These are phyloP conservation scores for Naematelia aurantialba DNA, from an alignment of 768 basidiomycete genomes.

Conservation along the genomic window DNA sequence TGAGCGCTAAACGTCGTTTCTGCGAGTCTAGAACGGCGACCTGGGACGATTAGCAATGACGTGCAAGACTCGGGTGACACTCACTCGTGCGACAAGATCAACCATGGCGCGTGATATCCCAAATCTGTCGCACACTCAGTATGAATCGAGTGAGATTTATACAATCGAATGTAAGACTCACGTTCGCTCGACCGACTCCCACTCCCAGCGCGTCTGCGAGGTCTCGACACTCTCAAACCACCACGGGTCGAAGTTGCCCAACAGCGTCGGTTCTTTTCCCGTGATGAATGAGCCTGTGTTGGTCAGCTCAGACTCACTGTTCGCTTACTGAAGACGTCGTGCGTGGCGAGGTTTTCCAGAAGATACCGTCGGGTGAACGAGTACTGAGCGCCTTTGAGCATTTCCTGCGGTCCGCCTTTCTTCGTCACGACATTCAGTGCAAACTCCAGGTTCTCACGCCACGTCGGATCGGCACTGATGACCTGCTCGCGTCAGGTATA, in stretches of 20 bases:
- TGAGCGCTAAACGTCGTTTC: too few relatives aligned
- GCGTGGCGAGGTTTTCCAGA: slow-evolving; percentile 34
- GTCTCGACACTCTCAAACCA: slow-evolving; percentile 41
- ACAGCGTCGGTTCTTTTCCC: slow-evolving; percentile 33
- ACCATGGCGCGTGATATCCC: slow-evolving; percentile 33
- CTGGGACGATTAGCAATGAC: too few relatives aligned
- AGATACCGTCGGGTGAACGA: slow-evolving; percentile 37
- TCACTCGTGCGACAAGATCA: slow-evolving; percentile 30
- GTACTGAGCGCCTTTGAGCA: slow-evolving; percentile 22
- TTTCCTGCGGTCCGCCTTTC: slow-evolving; percentile 35
- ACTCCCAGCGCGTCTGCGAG: slow-evolving; percentile 34
- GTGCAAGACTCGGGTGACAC: too few relatives aligned
- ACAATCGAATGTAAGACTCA: not conserved
- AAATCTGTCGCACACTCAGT: slow-evolving; percentile 10
- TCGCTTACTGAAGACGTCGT: slow-evolving; percentile 37
- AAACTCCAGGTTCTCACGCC: slow-evolving; percentile 40
- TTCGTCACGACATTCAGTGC: slow-evolving; percentile 32
- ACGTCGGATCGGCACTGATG: slow-evolving; percentile 33
- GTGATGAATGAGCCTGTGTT: slow-evolving; percentile 36
- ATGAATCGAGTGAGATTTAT: not conserved
- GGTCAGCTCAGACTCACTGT: not conserved
- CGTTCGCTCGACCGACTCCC: slow-evolving; percentile 33
- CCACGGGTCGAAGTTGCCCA: slow-evolving; percentile 37
- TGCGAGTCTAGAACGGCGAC: too few relatives aligned
- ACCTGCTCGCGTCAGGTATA: slow-evolving; percentile 17